phyloP scores from a whole-genome alignment of 2,329 filamentous ascomycete species.

The Fusarium devonianum region DNA sequence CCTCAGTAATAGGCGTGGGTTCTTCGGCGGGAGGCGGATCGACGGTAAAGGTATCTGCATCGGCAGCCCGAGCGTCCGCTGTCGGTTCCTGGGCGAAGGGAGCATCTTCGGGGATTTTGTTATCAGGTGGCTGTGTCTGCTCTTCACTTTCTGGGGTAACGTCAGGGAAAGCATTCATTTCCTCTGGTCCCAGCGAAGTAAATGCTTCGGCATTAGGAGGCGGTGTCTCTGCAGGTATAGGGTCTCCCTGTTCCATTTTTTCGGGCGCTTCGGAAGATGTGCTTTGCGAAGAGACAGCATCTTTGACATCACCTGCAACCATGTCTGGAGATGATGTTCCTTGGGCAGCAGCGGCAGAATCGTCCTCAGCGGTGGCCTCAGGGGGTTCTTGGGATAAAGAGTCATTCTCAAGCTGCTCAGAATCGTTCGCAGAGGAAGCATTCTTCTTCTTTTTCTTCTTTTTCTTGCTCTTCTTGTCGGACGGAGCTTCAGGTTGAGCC shows the following conservation, averaged over 20 bases:
- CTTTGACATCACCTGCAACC: slow-evolving; percentile 7
- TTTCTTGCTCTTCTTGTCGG: slow-evolving; percentile 44
- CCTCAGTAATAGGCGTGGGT: slow-evolving; percentile 22
- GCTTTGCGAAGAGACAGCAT: slow-evolving; percentile 9
- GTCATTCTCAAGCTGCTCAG: slow-evolving; percentile 27
- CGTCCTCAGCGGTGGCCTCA: slow-evolving; percentile 4
- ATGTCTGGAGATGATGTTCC: slow-evolving; percentile 2
- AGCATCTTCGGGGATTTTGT: slow-evolving; percentile 34
- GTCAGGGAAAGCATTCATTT: slow-evolving; percentile 22
- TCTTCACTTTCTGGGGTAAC: slow-evolving; percentile 30
- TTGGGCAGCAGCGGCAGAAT: neutral
- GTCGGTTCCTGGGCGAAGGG: slow-evolving; percentile 29
- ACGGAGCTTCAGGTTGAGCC: slow-evolving; percentile 11
- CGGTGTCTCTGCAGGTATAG: slow-evolving; percentile 12
- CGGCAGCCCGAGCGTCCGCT: slow-evolving; percentile 21
- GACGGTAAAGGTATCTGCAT: slow-evolving; percentile 13
- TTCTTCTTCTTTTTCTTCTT: slow-evolving; percentile 48
- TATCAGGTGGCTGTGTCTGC: slow-evolving; percentile 39
- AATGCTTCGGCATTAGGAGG: slow-evolving; percentile 14
- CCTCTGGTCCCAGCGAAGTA: slow-evolving; percentile 21
- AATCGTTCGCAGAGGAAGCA: slow-evolving; percentile 19
- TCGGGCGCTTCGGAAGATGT: slow-evolving; percentile 4
- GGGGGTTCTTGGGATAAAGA: slow-evolving; percentile 10
- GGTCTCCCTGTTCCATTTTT: slow-evolving; percentile 6
- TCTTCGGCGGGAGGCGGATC: slow-evolving; percentile 27